Evolutionary conservation across 1,139 yeast genomes (phyloP).

Genomic region (Martiniozyma asiatica): DNA sequence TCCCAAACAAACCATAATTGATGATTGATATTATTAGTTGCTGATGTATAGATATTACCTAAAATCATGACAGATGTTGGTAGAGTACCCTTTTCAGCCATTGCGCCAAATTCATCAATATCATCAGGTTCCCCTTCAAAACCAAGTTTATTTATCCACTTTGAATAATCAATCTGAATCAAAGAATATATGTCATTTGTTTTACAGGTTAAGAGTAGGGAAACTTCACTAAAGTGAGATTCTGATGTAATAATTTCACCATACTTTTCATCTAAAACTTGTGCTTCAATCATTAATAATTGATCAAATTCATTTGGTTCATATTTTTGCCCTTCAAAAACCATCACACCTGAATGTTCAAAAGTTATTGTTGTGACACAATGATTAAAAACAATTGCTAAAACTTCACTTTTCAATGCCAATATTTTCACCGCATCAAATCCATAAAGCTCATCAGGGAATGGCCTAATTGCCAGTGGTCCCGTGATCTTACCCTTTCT

Average conservation of each 20-base stretch:
- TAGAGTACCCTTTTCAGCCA: conserved; percentile 7
- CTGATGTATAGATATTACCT: conserved; percentile 10
- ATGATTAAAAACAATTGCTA: conserved; percentile 14
- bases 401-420: conserved; percentile 15
- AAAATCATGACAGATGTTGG: conserved; percentile 15
- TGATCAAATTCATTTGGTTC: conserved; percentile 5
- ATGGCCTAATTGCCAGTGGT: conserved; percentile 39
- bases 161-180: conserved; percentile 17
- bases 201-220: conserved; percentile 12
- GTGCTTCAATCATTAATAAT: conserved; percentile 9
- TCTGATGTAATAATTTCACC: conserved; percentile 10
- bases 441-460: conserved; percentile 35
- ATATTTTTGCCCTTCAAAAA: conserved; percentile 12
- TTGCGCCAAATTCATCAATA: conserved; percentile 8
- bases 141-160: conserved; percentile 16
- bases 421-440: conserved; percentile 27
- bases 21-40: conserved; percentile 3
- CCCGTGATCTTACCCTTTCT: conserved; percentile 25
- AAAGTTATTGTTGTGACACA: conserved; percentile 14
- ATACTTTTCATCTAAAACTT: conserved; percentile 7
- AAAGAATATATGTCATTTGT: conserved; percentile 8
- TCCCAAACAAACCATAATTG: conserved; percentile 18
- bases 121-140: conserved; percentile 11
- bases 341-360: conserved; percentile 14
- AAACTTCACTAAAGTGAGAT: conserved; percentile 9